phyloP scores from a whole-genome alignment of 352 stramenopile species.

The Hyaloperonospora brassicae region DNA sequence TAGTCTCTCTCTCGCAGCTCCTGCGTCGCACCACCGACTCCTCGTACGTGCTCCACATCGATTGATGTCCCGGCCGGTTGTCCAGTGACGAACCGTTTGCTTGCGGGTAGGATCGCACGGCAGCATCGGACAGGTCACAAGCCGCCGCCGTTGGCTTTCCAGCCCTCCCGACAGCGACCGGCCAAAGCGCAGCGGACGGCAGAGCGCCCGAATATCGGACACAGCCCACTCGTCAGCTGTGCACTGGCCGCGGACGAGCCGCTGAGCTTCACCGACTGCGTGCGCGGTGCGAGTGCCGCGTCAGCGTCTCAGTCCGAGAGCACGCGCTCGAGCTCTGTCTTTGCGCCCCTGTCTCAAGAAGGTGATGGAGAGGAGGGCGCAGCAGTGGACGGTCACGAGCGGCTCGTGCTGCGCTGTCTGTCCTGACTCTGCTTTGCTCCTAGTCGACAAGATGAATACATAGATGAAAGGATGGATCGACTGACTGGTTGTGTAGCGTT shows the following conservation, averaged over 20 bases:
- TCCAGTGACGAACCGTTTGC: not conserved
- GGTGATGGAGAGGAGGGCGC: constrained; percentile 7
- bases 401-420: too few species aligned
- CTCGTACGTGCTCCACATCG: constrained; percentile 12
- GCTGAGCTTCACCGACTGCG: constrained; percentile 13
- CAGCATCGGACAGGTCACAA: constrained; percentile 5
- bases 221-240: too few species aligned
- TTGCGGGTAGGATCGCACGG: constrained; percentile 9
- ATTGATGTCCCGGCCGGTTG: too few species aligned
- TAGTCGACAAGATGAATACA: too few species aligned
- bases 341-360: constrained; percentile 26
- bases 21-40: constrained; percentile 41
- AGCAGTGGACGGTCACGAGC: not conserved
- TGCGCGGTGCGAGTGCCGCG: constrained; percentile 8
- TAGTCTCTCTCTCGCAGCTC: constrained; percentile 67
- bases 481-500: constrained; percentile 11
- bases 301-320: constrained; percentile 17
- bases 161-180: constrained; percentile 10
- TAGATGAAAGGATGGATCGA: too few species aligned
- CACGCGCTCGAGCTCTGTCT: constrained; percentile 11
- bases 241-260: constrained; percentile 3
- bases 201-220: not conserved
- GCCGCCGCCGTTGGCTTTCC: constrained; percentile 16
- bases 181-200: not conserved
- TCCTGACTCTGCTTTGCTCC: too few species aligned